Evolutionary conservation across 2,329 filamentous ascomycete species (phyloP).

Genomic region (Mycosphaerella sp.): DNA sequence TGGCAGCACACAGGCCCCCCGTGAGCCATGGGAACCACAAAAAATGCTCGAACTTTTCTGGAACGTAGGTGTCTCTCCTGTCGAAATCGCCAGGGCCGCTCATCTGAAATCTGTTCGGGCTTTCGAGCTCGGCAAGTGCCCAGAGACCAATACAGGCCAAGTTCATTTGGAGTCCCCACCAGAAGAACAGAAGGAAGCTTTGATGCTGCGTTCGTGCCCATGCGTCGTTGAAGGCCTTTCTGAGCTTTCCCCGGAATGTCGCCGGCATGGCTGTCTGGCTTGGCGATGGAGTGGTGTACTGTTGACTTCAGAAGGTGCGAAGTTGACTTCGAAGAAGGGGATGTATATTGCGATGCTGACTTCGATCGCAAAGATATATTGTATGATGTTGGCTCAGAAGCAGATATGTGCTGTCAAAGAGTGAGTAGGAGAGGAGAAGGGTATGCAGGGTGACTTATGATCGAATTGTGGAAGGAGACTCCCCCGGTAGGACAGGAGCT

Average conservation of each 20-base stretch:
- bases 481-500: too few species aligned
- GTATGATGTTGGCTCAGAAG: too few species aligned
- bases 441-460: too few species aligned
- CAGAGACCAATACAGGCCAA: background rate
- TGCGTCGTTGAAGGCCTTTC: background rate
- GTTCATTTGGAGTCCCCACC: slow-evolving; percentile 6
- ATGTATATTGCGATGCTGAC: too few species aligned
- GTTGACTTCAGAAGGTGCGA: background rate
- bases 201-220: background rate
- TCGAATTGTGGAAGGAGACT: too few species aligned
- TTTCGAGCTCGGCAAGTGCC: background rate
- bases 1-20: background rate
- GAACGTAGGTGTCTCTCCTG: background rate
- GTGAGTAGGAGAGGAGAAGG: too few species aligned
- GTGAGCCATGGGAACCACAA: slow-evolving; percentile 6
- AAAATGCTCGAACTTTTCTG: slow-evolving; percentile 1
- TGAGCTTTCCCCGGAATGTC: background rate
- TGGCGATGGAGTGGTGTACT: background rate
- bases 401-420: too few species aligned
- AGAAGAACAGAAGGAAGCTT: slow-evolving; percentile 4
- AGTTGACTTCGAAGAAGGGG: background rate
- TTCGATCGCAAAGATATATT: too few species aligned
- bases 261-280: background rate
- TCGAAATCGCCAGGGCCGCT: slow-evolving; percentile 5
- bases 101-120: slow-evolving; percentile 2